Percentiles rank a stretch among this genome's conserved stretches.
phyloP scores from a whole-genome alignment of 345 rosid species.

The Leavenworthia alabamica region DNA sequence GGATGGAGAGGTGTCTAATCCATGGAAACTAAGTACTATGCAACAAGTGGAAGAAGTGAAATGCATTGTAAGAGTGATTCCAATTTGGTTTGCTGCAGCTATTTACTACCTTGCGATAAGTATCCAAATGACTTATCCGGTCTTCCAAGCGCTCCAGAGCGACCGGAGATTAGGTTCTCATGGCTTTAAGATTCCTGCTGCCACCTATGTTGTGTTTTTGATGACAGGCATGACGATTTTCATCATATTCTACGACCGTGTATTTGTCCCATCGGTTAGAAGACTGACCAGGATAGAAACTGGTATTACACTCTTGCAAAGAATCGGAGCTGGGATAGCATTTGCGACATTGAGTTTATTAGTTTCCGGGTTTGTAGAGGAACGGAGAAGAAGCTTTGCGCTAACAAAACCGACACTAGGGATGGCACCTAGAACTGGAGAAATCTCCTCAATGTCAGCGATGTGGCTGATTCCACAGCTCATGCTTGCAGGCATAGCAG shows the following conservation, averaged over 20 bases:
- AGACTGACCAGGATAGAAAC: constrained; percentile 37
- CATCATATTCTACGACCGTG: constrained; percentile 48
- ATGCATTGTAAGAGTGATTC: constrained; percentile 50
- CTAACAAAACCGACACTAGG: constrained; percentile 46
- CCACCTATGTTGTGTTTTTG: constrained; percentile 43
- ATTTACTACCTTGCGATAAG: constrained; percentile 32
- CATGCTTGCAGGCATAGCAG: constrained; percentile 39
- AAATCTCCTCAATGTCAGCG: constrained; percentile 49
- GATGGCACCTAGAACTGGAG: constrained; percentile 34
- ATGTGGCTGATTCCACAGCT: constrained; percentile 53
- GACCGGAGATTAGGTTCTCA: constrained; percentile 45
- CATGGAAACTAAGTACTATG: constrained; percentile 56
- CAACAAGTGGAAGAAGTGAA: constrained; percentile 72
- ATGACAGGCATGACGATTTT: constrained; percentile 47
- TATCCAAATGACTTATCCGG: constrained; percentile 46
- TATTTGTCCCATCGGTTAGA: constrained; percentile 39
- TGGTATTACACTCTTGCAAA: constrained; percentile 41
- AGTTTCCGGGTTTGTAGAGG: constrained; percentile 46
- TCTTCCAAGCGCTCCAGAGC: constrained; percentile 54
- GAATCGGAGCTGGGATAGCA: constrained; percentile 41
- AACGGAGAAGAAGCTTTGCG: constrained; percentile 37
- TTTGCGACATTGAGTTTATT: constrained; percentile 34
- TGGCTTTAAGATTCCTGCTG: constrained; percentile 44
- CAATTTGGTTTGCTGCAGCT: constrained; percentile 48
- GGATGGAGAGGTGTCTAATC: constrained; percentile 42